Evolutionary conservation across 306 rosid species (phyloP).

Genomic region (Comarum palustre): DNA sequence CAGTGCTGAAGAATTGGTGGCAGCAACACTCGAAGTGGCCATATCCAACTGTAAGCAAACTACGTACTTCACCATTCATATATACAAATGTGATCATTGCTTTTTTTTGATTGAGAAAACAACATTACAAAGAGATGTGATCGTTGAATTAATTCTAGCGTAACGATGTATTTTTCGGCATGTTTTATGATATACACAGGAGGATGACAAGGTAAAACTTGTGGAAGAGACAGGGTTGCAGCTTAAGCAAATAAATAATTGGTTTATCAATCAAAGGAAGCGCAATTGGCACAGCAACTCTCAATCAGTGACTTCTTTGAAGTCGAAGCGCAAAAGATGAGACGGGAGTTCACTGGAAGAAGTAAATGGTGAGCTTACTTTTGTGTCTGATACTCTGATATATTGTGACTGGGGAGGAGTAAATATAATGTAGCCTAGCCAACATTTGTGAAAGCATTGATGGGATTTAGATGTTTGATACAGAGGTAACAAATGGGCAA

Average conservation of each 20-base stretch:
- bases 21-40: slow-evolving; percentile 99
- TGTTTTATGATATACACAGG: slow-evolving; percentile 39
- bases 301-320: slow-evolving; percentile 86
- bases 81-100: not conserved
- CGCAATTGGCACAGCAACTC: slow-evolving; percentile 97
- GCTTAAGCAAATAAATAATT: slow-evolving; percentile 95
- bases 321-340: slow-evolving; percentile 96
- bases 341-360: not conserved
- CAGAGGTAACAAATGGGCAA: slow-evolving; percentile 12
- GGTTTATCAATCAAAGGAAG: slow-evolving; percentile 99
- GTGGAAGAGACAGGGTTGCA: slow-evolving; percentile 99
- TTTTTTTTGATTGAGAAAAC: no score
- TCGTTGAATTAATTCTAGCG: not conserved
- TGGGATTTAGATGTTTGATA: slow-evolving; percentile 1
- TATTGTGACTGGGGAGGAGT: slow-evolving; percentile 13
- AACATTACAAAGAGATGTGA: no score
- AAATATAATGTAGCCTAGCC: slow-evolving; percentile 6
- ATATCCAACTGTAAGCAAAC: slow-evolving; percentile 80
- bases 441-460: slow-evolving; percentile 5
- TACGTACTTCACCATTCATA: not conserved
- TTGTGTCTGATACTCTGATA: slow-evolving; percentile 20
- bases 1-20: slow-evolving; percentile 96
- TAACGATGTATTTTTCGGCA: not conserved
- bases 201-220: slow-evolving; percentile 97
- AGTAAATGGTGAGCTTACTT: slow-evolving; percentile 32